phyloP scores from a whole-genome alignment of 257 asterid species.

The Plantago major region DNA sequence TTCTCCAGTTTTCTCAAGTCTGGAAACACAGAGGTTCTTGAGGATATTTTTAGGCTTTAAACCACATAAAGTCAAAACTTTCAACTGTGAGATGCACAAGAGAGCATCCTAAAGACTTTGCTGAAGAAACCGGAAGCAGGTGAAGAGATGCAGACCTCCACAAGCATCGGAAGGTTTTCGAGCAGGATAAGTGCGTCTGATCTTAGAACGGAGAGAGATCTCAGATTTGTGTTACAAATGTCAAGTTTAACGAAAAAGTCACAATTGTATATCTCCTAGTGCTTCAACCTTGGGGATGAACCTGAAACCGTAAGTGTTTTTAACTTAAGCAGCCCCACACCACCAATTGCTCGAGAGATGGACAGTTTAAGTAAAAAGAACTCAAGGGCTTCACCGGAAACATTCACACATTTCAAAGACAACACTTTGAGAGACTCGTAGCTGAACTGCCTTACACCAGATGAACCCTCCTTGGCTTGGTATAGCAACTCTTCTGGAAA shows the following conservation, averaged over 20 bases:
- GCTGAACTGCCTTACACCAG: neutral
- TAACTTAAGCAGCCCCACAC: neutral
- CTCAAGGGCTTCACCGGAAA: neutral
- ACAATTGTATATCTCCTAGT: neutral
- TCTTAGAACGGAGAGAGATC: too few species aligned
- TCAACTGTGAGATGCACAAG: neutral
- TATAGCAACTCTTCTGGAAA: neutral
- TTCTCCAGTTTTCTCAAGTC: neutral
- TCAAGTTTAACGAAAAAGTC: too few species aligned
- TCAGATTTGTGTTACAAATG: too few species aligned
- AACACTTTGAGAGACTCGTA: neutral
- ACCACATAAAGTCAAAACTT: neutral
- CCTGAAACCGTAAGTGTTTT: neutral
- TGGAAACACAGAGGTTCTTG: neutral
- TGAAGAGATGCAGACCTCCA: neutral
- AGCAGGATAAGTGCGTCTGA: neutral
- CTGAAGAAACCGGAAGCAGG: neutral
- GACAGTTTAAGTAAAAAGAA: neutral
- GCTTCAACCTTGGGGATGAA: neutral
- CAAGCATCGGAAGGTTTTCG: neutral
- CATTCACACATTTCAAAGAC: constrained; percentile 1
- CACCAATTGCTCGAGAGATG: neutral
- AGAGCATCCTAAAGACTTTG: neutral
- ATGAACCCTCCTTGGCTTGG: neutral
- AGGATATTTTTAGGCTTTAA: neutral